phyloP scores from a whole-genome alignment of 441 rosid species.

The Pelargonium cotyledonis region DNA sequence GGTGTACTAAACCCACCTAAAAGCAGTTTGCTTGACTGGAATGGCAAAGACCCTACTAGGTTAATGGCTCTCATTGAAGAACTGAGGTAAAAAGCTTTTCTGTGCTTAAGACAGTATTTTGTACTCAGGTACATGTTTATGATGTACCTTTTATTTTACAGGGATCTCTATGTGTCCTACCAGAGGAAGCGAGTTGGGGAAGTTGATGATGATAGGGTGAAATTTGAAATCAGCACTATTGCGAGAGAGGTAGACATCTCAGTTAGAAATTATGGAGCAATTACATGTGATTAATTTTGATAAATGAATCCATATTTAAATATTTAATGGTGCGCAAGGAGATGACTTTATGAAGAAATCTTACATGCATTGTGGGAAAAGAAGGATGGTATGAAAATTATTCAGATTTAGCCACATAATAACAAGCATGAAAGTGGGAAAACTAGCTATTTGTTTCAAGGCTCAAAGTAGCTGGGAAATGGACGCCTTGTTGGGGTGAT shows the following conservation, averaged over 20 bases:
- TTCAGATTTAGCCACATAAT: not conserved
- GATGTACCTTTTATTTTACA: slow-evolving; percentile 20
- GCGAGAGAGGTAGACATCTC: slow-evolving; percentile 64
- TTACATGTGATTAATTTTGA: not conserved
- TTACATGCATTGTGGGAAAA: not conserved
- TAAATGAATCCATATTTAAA: not conserved
- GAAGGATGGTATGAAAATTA: not conserved
- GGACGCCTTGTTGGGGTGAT: not conserved
- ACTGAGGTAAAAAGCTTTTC: slow-evolving; percentile 47
- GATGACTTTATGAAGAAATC: not conserved
- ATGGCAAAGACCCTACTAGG: slow-evolving; percentile 51
- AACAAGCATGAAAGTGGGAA: not conserved
- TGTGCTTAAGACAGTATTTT: slow-evolving; percentile 2
- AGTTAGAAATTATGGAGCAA: not conserved
- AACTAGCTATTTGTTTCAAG: not conserved
- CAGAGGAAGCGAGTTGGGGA: slow-evolving; percentile 62
- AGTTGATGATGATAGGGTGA: slow-evolving; percentile 79
- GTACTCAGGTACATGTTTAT: not conserved
- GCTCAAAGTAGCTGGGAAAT: not conserved
- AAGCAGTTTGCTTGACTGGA: slow-evolving; percentile 58
- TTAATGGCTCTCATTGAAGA: slow-evolving; percentile 58
- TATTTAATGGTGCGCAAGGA: not conserved
- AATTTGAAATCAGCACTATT: slow-evolving; percentile 84
- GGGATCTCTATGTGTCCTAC: slow-evolving; percentile 57
- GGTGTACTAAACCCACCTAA: slow-evolving; percentile 25